Conservation (phyloP, 2,329 filamentous ascomycete species). For the Exserohilum turcica region DNA sequence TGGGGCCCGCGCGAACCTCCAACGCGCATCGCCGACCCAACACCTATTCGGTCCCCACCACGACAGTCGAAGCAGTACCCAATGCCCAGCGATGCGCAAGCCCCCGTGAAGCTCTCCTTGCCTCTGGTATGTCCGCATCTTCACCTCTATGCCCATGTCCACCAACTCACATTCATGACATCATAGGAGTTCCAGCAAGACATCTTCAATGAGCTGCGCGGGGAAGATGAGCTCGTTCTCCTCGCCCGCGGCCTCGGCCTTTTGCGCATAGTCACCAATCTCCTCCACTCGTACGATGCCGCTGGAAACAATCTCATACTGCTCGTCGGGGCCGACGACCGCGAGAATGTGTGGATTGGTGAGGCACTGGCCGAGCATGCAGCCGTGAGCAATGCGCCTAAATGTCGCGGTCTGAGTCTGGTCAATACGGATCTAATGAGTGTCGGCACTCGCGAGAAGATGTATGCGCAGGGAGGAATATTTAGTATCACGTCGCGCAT, state of each 20-base stretch:
- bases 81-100: slow-evolving; percentile 51
- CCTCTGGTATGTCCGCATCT: slow-evolving; percentile 63
- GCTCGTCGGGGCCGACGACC: slow-evolving; percentile 85
- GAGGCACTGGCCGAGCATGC: slow-evolving; percentile 95
- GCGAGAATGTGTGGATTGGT: slow-evolving; percentile 96
- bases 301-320: slow-evolving; percentile 92
- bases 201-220: slow-evolving; percentile 73
- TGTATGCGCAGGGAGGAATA: slow-evolving; percentile 87
- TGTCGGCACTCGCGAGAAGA: slow-evolving; percentile 84
- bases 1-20: slow-evolving; percentile 10
- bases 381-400: slow-evolving; percentile 80
- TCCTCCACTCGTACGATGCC: slow-evolving; percentile 95
- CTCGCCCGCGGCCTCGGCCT: slow-evolving; percentile 91
- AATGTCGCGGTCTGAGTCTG: slow-evolving; percentile 82
- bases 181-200: slow-evolving; percentile 84
- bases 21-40: slow-evolving; percentile 25
- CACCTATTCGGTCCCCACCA: slow-evolving; percentile 21
- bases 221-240: slow-evolving; percentile 91
- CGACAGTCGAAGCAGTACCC: slow-evolving; percentile 23
- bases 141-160: not conserved
- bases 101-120: slow-evolving; percentile 78
- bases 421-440: slow-evolving; percentile 95
- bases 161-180: slow-evolving; percentile 30
- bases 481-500: slow-evolving; percentile 97
- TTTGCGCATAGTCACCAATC: slow-evolving; percentile 89